Evolutionary conservation across 805 yeast species (phyloP), one percentile per base, ranked within the genome.

Genomic region (Tetrapisispora taiwanensis): DNA sequence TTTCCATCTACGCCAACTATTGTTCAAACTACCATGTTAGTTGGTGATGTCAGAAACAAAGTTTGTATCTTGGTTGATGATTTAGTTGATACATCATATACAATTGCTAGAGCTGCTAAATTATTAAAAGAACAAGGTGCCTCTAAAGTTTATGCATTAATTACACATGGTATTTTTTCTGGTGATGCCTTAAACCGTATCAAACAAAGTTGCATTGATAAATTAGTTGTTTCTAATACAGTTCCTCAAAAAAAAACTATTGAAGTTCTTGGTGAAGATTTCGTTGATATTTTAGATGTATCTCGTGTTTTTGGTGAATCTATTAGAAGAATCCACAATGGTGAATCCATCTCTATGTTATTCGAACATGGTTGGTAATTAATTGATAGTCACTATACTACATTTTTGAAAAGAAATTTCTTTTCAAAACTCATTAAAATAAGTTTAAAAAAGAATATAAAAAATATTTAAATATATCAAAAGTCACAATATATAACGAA

Each of bases 41-140:
- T 92, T 24, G 99, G 99, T 34, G 95, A 90, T 58, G 97, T 92
- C 30, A 75, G 76, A 48, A 87, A 78, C 53, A 79, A 83, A 55
- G 85, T 78, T 2, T 95, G 97, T 62, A 83, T 92, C n/a, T 68
- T 92, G 40, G 74, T 92, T 31, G 99, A 92, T 66, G 99, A 92
- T 62, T 69, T 92, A 53, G 88, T 88, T 4, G 99, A 92, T 62
- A 90, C 98, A 1, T 86, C 94, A 1, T 81, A 80, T 59, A 92
- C 99, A 1, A 79, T 92, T 40, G 82, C 92, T 0, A 70, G 97
- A 31, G 97, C 97, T 7, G 96, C 97, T 10, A 82, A 81, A 59
- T 69, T 92, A 35, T 72, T 92, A 58, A 92, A 89, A 63, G 95
- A 86, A 53, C 94, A 89, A 59, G 97, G 97, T 9, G 96, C 97